Percentiles rank a stretch among this genome's conserved stretches.
phyloP scores from a whole-genome alignment of 2,329 filamentous ascomycete species.

The Pseudocercospora pini-densiflorae region DNA sequence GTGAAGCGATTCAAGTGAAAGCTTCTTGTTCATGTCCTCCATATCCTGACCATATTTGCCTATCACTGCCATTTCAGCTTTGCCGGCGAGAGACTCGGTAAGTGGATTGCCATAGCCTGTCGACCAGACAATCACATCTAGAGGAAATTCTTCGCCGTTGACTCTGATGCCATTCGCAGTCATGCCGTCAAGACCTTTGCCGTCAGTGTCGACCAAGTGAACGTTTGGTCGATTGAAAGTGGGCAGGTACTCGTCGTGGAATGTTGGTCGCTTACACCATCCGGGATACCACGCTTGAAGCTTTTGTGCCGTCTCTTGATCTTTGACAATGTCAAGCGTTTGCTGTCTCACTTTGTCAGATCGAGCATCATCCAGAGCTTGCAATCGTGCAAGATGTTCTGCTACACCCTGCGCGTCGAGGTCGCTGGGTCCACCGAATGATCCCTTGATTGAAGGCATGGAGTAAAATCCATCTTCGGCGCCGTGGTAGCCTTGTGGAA shows the following conservation, averaged over 20 bases:
- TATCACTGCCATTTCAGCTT: constrained; percentile 25
- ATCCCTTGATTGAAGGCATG: constrained; percentile 30
- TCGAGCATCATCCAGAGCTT: constrained; percentile 45
- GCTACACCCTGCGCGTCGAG: background rate
- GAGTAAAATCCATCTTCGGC: constrained; percentile 57
- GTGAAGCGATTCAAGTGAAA: constrained; percentile 56
- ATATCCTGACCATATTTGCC: constrained; percentile 52
- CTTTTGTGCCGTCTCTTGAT: constrained; percentile 39
- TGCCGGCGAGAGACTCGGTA: constrained; percentile 35
- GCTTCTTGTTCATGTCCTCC: constrained; percentile 46
- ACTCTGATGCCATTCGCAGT: constrained; percentile 54
- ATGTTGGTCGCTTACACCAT: constrained; percentile 64
- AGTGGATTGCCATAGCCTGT: constrained; percentile 47
- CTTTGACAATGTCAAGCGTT: constrained; percentile 55
- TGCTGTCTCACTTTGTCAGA: constrained; percentile 51
- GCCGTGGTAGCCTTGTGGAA: constrained; percentile 46
- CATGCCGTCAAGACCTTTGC: constrained; percentile 54
- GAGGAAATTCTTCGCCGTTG: constrained; percentile 52
- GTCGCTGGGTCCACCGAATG: constrained; percentile 10
- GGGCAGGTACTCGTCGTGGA: constrained; percentile 44
- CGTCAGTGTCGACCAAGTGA: constrained; percentile 63
- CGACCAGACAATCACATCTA: constrained; percentile 53
- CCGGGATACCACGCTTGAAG: constrained; percentile 64
- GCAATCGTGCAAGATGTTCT: background rate
- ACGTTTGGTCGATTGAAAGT: constrained; percentile 64